phyloP scores from a whole-genome alignment of 495 filamentous ascomycete genomes.

The Penicillium coffeae region DNA sequence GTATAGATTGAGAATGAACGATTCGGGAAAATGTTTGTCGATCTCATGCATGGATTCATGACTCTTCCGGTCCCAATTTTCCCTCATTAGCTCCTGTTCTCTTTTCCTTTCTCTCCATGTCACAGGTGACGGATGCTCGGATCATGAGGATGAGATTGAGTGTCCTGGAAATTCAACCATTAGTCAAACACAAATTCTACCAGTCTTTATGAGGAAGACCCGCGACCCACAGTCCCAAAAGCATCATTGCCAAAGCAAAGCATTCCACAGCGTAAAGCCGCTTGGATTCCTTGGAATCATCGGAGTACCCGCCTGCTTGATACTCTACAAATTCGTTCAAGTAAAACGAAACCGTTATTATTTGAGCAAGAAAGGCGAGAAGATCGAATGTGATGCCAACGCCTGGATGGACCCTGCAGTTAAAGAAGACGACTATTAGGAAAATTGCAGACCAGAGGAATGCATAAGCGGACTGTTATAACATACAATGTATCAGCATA shows the following conservation, averaged over 20 bases:
- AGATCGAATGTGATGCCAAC: conserved; percentile 12
- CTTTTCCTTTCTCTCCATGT: conserved; percentile 9
- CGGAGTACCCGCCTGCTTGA: conserved; percentile 9
- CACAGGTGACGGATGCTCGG: conserved; percentile 10
- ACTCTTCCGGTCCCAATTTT: too few relatives aligned
- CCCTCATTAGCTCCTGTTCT: neutral
- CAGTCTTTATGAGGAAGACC: neutral
- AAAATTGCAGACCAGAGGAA: conserved; percentile 12
- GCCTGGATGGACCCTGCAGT: conserved; percentile 10
- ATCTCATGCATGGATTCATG: too few relatives aligned
- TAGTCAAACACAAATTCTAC: neutral
- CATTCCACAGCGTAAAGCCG: conserved; percentile 11
- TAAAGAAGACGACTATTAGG: conserved; percentile 14
- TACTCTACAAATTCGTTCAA: conserved; percentile 12
- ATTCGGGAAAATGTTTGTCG: too few relatives aligned
- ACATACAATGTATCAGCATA: neutral
- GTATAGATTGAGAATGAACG: too few relatives aligned
- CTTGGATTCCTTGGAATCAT: neutral
- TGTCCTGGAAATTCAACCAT: neutral
- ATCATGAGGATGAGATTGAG: conserved; percentile 14
- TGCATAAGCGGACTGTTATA: conserved; percentile 10
- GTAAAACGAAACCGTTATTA: conserved; percentile 9
- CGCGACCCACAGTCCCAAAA: conserved; percentile 13
- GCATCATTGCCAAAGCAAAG: conserved; percentile 12
- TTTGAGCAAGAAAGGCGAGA: conserved; percentile 11